Percentiles rank a stretch among this genome's conserved stretches.
Evolutionary conservation across 352 stramenopile species (phyloP).

Genomic region (Phytophthora brassicae): DNA sequence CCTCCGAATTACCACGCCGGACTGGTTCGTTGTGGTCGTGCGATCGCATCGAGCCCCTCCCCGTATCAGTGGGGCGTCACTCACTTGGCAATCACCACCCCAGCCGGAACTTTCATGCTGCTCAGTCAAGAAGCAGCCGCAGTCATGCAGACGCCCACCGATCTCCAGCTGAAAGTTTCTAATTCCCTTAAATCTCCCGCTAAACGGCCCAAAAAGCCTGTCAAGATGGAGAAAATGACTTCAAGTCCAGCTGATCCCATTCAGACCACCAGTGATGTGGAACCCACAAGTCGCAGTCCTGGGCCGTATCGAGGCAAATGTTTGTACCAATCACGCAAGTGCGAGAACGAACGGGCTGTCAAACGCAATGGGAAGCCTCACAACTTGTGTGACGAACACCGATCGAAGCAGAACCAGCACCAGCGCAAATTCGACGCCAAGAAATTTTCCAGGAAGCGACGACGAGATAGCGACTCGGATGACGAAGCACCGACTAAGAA

Average conservation of each 20-base stretch:
- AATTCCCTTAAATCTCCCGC: no score
- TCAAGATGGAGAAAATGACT: conserved; percentile 8
- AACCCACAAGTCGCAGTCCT: conserved; percentile 1
- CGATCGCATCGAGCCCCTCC: conserved; percentile 12
- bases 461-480: conserved; percentile 26
- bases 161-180: conserved; percentile 9
- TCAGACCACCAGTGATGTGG: neutral
- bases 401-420: conserved; percentile 79
- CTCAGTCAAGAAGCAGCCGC: neutral
- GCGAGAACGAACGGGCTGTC: conserved; percentile 76
- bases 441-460: conserved; percentile 65
- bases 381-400: conserved; percentile 80
- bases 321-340: conserved; percentile 79
- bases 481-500: conserved; percentile 14
- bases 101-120: neutral
- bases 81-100: conserved; percentile 29
- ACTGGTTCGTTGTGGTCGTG: conserved; percentile 22
- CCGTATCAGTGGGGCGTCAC: conserved; percentile 27
- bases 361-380: conserved; percentile 80
- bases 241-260: neutral
- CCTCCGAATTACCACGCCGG: conserved; percentile 9
- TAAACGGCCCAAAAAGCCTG: neutral
- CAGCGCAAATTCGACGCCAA: conserved; percentile 85
- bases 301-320: conserved; percentile 61
- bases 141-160: conserved; percentile 15